These are phyloP conservation scores for Emericellopsis cladophorae DNA, from an alignment of 2,329 filamentous ascomycete species.

Conservation along the genomic window DNA sequence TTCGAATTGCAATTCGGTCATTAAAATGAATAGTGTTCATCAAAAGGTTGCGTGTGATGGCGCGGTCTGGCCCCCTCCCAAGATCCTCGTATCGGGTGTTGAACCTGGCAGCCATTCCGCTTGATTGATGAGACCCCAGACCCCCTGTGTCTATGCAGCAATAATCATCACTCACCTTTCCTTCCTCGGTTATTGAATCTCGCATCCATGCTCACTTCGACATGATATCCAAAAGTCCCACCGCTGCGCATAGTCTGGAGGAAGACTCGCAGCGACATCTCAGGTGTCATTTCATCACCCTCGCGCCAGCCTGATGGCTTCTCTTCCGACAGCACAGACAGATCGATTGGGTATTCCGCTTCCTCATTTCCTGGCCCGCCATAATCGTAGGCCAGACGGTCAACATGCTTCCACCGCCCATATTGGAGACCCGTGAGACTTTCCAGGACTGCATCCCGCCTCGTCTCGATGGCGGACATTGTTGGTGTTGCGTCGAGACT, in stretches of 20 bases:
- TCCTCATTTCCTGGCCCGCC: background rate
- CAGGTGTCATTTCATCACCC: background rate
- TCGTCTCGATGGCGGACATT: background rate
- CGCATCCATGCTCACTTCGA: background rate
- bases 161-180: too few species aligned
- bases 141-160: too few species aligned
- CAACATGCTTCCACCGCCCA: too few species aligned
- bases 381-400: background rate
- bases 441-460: background rate
- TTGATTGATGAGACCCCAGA: too few species aligned
- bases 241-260: background rate
- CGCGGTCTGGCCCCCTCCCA: too few species aligned
- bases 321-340: background rate
- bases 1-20: too few species aligned
- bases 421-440: background rate
- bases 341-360: background rate
- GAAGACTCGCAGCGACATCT: background rate
- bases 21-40: too few species aligned
- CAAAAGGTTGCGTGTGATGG: too few species aligned
- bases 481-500: background rate
- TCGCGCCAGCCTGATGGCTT: background rate
- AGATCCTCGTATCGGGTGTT: too few species aligned
- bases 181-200: background rate
- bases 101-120: too few species aligned
- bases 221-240: background rate